Percentiles rank a stretch among this genome's conserved stretches.
phyloP scores from a whole-genome alignment of 805 yeast genomes.

The Cyberlindnera saturnus region DNA sequence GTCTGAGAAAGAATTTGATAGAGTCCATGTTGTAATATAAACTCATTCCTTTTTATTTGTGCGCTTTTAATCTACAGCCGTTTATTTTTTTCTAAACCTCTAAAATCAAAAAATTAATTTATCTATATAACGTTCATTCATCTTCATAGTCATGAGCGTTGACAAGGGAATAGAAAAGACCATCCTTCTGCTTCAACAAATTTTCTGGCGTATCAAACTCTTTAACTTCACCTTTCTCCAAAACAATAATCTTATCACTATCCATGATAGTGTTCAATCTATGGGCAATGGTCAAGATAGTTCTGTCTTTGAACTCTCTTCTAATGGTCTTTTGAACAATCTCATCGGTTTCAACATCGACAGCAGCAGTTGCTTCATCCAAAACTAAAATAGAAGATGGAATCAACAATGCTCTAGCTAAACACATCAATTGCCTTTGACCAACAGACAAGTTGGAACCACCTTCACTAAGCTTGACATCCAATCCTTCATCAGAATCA shows the following conservation, averaged over 20 bases:
- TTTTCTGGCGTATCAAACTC: constrained; percentile 71
- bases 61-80: neutral
- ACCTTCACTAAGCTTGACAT: constrained; percentile 55
- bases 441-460: constrained; percentile 72
- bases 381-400: constrained; percentile 58
- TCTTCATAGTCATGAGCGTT: constrained; percentile 36
- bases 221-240: constrained; percentile 68
- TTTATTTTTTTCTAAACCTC: neutral
- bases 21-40: too few relatives aligned
- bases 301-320: constrained; percentile 65
- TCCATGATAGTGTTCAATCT: constrained; percentile 79
- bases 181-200: constrained; percentile 56
- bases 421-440: constrained; percentile 74
- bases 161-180: constrained; percentile 76
- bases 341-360: constrained; percentile 78
- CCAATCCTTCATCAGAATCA: constrained; percentile 48
- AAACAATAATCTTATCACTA: constrained; percentile 68
- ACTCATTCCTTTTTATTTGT: neutral
- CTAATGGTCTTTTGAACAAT: constrained; percentile 75
- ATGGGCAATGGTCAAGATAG: constrained; percentile 81
- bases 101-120: too few relatives aligned
- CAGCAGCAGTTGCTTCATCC: constrained; percentile 89
- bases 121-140: neutral
- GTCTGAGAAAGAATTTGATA: neutral
- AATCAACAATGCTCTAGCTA: constrained; percentile 70